phyloP scores from a whole-genome alignment of 169 alveolate species.

The Babesia ovata region DNA sequence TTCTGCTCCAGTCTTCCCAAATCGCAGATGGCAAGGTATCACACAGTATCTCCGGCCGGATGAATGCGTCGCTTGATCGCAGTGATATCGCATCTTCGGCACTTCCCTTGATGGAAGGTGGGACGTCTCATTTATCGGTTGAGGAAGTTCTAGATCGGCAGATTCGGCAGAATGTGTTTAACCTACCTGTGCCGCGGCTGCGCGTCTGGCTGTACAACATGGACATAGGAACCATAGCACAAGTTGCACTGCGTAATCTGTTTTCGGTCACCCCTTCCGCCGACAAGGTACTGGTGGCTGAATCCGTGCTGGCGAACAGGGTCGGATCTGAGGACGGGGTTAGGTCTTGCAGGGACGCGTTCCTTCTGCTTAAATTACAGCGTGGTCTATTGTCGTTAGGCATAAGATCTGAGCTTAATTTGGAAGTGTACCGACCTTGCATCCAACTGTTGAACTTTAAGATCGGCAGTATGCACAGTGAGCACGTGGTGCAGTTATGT shows the following conservation, averaged over 20 bases:
- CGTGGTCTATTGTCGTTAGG: neutral
- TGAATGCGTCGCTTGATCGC: constrained; percentile 29
- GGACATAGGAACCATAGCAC: constrained; percentile 1
- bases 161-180: constrained; percentile 25
- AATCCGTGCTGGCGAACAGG: constrained; percentile 8
- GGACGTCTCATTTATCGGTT: neutral
- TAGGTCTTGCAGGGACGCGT: constrained; percentile 18
- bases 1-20: too few species aligned
- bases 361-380: constrained; percentile 16
- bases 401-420: constrained; percentile 1
- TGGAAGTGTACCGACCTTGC: constrained; percentile 5
- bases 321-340: neutral
- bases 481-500: constrained; percentile 7
- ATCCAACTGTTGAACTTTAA: constrained; percentile 8
- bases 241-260: neutral
- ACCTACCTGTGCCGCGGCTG: constrained; percentile 18
- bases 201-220: constrained; percentile 39
- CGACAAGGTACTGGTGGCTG: constrained; percentile 19
- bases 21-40: neutral
- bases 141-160: constrained; percentile 7
- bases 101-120: neutral
- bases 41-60: neutral
- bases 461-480: neutral
- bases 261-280: neutral
- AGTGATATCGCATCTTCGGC: constrained; percentile 10